Evolutionary conservation across 2,329 filamentous ascomycete species (phyloP).

Genomic region (Fusarium hainanense): DNA sequence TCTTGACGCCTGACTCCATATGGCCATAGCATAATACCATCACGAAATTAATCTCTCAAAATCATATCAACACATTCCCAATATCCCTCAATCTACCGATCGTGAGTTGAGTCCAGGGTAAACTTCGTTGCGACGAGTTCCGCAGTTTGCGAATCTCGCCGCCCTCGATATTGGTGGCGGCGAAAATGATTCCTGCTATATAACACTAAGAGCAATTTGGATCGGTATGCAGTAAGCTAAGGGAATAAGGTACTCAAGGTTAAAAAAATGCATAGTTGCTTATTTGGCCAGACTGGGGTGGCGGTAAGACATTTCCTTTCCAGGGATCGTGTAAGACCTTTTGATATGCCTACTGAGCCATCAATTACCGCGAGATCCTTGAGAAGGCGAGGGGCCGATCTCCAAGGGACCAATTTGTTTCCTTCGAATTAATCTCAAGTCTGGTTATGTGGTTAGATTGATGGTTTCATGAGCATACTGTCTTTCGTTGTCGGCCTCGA

Average conservation of each 20-base stretch:
- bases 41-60: background rate
- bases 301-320: slow-evolving; percentile 3
- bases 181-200: background rate
- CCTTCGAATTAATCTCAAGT: too few relatives aligned
- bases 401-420: too few relatives aligned
- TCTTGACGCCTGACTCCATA: slow-evolving; percentile 7
- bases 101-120: background rate
- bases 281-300: slow-evolving; percentile 3
- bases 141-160: background rate
- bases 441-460: background rate
- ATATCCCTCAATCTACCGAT: too few relatives aligned
- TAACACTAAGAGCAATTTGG: background rate
- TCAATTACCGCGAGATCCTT: slow-evolving; percentile 2
- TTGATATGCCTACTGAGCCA: background rate
- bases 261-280: slow-evolving; percentile 31
- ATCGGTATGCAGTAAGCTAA: background rate
- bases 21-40: background rate
- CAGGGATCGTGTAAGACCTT: slow-evolving; percentile 3
- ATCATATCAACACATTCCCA: background rate
- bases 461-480: background rate
- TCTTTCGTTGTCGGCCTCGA: too few relatives aligned
- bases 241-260: slow-evolving; percentile 22
- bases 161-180: background rate
- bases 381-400: background rate
- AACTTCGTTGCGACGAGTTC: background rate